These are phyloP conservation scores for Strombidium stylifer DNA, from an alignment of 73 alveolate species.

Conservation along the genomic window DNA sequence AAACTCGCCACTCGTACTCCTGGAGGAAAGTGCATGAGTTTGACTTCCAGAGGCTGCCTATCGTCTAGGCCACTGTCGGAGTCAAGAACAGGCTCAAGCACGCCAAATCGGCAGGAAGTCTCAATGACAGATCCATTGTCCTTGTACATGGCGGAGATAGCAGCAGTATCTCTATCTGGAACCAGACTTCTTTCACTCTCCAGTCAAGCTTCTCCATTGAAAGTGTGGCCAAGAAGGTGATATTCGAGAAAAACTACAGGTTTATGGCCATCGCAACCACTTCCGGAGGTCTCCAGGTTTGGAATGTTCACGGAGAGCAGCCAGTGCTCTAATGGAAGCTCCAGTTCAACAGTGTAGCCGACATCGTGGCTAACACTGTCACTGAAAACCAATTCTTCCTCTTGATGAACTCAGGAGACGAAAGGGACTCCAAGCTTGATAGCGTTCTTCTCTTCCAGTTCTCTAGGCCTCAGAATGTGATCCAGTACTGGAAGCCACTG, in stretches of 20 bases:
- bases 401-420: slow-evolving; percentile 25
- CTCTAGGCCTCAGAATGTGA: slow-evolving; percentile 33
- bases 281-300: slow-evolving; percentile 16
- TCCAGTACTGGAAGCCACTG: slow-evolving; percentile 44
- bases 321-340: slow-evolving; percentile 19
- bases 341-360: slow-evolving; percentile 7
- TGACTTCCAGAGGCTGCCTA: background rate
- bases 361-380: background rate
- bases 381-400: slow-evolving; percentile 27
- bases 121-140: slow-evolving; percentile 20
- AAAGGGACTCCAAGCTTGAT: background rate
- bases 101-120: too few relatives aligned
- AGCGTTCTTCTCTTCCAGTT: slow-evolving; percentile 19
- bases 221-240: slow-evolving; percentile 9
- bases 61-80: too few relatives aligned
- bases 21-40: too few relatives aligned
- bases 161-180: background rate
- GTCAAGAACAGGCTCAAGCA: too few relatives aligned
- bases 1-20: too few relatives aligned
- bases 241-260: slow-evolving; percentile 5
- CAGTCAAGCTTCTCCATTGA: background rate
- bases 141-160: slow-evolving; percentile 24
- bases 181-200: background rate
- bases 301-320: slow-evolving; percentile 15
- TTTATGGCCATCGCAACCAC: slow-evolving; percentile 3